These are phyloP conservation scores for Penicillium chermesinum DNA, from an alignment of 495 filamentous ascomycete genomes.

Conservation along the genomic window DNA sequence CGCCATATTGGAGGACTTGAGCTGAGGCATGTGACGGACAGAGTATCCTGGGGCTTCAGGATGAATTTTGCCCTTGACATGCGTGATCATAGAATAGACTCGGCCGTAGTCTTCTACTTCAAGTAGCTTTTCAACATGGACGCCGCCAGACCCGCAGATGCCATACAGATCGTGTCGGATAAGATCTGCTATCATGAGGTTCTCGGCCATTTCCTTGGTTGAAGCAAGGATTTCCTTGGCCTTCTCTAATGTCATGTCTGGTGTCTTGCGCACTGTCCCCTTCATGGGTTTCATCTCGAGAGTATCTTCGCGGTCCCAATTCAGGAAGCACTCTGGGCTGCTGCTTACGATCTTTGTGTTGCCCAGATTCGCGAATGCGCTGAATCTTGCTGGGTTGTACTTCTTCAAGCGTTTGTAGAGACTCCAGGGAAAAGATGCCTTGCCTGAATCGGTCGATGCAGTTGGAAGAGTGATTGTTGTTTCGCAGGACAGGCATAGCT, in stretches of 20 bases:
- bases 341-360: conserved; percentile 67
- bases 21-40: conserved; percentile 29
- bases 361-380: conserved; percentile 72
- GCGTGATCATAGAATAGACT: conserved; percentile 85
- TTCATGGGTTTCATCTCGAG: conserved; percentile 76
- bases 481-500: conserved; percentile 81
- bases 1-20: conserved; percentile 37
- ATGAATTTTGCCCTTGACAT: conserved; percentile 66
- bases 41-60: conserved; percentile 30
- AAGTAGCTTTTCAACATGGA: conserved; percentile 64
- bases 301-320: conserved; percentile 51
- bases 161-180: conserved; percentile 87
- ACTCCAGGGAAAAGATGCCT: conserved; percentile 50
- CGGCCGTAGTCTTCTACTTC: conserved; percentile 84
- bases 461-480: conserved; percentile 53
- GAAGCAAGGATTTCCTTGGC: conserved; percentile 66
- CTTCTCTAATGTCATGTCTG: conserved; percentile 56
- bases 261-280: conserved; percentile 78
- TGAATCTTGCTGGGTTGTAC: conserved; percentile 81
- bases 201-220: conserved; percentile 90
- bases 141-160: conserved; percentile 64
- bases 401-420: conserved; percentile 66
- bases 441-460: conserved; percentile 14
- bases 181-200: conserved; percentile 96
- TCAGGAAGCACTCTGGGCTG: conserved; percentile 90